These are phyloP conservation scores for Arthrinium puccinioides DNA, from an alignment of 2,329 filamentous ascomycete species.

Conservation along the genomic window DNA sequence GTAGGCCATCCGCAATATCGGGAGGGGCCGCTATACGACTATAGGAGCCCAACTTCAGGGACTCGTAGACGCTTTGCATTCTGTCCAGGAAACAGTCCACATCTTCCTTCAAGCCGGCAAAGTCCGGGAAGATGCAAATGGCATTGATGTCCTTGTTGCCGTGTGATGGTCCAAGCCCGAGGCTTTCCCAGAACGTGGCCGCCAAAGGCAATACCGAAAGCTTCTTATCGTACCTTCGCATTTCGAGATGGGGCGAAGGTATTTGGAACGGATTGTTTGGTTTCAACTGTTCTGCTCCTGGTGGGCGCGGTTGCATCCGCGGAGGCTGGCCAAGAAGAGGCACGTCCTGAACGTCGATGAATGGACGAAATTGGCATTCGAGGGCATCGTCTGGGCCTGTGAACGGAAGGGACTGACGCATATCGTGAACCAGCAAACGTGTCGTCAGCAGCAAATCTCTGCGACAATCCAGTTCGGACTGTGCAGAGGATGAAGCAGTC, in stretches of 20 bases:
- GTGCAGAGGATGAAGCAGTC: slow-evolving; percentile 13
- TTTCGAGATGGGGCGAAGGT: slow-evolving; percentile 61
- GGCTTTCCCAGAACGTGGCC: slow-evolving; percentile 72
- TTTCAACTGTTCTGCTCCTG: slow-evolving; percentile 39
- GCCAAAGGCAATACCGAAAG: slow-evolving; percentile 70
- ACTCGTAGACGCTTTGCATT: slow-evolving; percentile 65
- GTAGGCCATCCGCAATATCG: slow-evolving; percentile 39
- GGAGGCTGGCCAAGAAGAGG: slow-evolving; percentile 44
- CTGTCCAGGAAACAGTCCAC: slow-evolving; percentile 59
- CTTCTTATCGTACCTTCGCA: slow-evolving; percentile 61
- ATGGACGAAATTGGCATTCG: slow-evolving; percentile 37
- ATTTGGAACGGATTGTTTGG: slow-evolving; percentile 54
- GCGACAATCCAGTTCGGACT: slow-evolving; percentile 24
- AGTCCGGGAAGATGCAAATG: slow-evolving; percentile 63
- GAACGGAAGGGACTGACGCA: slow-evolving; percentile 35
- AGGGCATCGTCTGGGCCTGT: slow-evolving; percentile 34
- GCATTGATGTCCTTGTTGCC: slow-evolving; percentile 65
- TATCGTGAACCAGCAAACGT: slow-evolving; percentile 41
- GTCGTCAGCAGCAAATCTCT: slow-evolving; percentile 34
- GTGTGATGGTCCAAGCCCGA: slow-evolving; percentile 65
- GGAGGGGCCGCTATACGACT: slow-evolving; percentile 35
- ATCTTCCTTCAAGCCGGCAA: slow-evolving; percentile 54
- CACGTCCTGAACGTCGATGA: slow-evolving; percentile 51
- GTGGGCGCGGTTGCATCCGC: slow-evolving; percentile 42
- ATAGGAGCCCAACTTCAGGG: slow-evolving; percentile 64